Base-by-base conservation (phyloP, 805 yeast species). In the Cyberlindnera subsufficiens region DNA sequence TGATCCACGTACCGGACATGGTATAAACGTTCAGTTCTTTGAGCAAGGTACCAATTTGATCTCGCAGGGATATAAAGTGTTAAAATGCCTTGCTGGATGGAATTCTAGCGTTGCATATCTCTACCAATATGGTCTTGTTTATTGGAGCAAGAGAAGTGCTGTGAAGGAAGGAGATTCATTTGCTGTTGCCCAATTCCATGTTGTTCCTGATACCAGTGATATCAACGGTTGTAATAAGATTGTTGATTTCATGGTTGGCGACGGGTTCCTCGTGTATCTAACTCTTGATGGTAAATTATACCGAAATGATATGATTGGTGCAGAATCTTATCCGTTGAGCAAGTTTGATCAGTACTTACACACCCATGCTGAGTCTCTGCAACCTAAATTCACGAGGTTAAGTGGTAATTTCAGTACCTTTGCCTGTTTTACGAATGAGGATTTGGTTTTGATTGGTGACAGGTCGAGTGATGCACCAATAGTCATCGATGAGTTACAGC, bases 61-160 rank as follows among this genome's bases (percentile, higher is more conserved):
- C 0, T 31, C 35, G 5, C 45, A 51, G 3, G 48, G 53, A 1
- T 55, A 62, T 29, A 66, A 68, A 10, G 67, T 75, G 10, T 43
- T 67, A 22, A 74, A 72, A 48, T 70, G 79, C 9, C 67, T 69
- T 11, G 81, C 86, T 15, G 93, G 91, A 0, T 84, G 91, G 91
- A 71, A 74, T 44, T 59, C 72, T 14, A 74, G 77, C 40, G 75
- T 77, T 34, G 75, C 76, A 17, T 65, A 69, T 38, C 60, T 79
- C 3, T 64, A 64, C 16, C 62, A 63, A 6, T 63, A 71, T 37
- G 88, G 90, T 0, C 57, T 85, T 20, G 69, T 80, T 0, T 68
- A 75, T 15, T 82, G 90, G 37, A 14, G 4, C 18, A 22, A 35
- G 27, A 59, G 74, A 35, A 53, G 53, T 4, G 50, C 63, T 2